Conservation (phyloP, 805 yeast species). For the Barnettozyma pratensis region DNA sequence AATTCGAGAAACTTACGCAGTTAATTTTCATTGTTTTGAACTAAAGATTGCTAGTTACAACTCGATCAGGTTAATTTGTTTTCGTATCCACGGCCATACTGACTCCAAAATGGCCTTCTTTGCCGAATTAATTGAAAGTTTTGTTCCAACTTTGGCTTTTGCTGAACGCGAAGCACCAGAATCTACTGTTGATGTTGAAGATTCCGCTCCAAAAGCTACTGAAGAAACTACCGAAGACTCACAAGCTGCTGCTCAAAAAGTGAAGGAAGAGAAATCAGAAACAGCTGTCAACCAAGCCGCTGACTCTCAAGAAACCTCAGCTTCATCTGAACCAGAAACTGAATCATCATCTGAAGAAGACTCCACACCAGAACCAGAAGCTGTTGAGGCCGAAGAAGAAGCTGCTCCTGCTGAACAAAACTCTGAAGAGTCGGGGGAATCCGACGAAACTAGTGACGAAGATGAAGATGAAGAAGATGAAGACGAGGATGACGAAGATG, state of each 20-base stretch:
- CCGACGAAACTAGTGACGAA: constrained; percentile 6
- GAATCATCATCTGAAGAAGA: constrained; percentile 9
- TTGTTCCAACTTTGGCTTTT: constrained; percentile 72
- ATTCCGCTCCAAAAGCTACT: constrained; percentile 1
- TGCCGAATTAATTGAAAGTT: constrained; percentile 55
- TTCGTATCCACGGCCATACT: neutral
- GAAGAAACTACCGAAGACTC: constrained; percentile 11
- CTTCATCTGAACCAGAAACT: constrained; percentile 11
- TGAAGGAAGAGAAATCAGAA: constrained; percentile 5
- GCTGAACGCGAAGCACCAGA: constrained; percentile 46
- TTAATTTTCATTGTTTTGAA: neutral
- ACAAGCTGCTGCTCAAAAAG: constrained; percentile 6
- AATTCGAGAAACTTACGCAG: neutral
- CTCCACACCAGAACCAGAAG: constrained; percentile 22
- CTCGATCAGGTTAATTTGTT: neutral
- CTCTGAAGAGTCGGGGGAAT: constrained; percentile 4
- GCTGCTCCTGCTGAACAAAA: constrained; percentile 11
- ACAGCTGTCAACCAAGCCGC: constrained; percentile 2
- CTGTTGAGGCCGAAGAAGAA: constrained; percentile 31
- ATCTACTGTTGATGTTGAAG: neutral
- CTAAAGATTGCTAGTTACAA: neutral
- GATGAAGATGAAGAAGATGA: constrained; percentile 35
- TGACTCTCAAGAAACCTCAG: neutral
- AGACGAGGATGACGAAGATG: constrained; percentile 66
- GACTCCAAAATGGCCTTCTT: constrained; percentile 13